Percentiles rank a stretch among this genome's conserved stretches.
These are phyloP conservation scores for Lenzites betulinus DNA, from an alignment of 768 basidiomycete species.

Conservation along the genomic window DNA sequence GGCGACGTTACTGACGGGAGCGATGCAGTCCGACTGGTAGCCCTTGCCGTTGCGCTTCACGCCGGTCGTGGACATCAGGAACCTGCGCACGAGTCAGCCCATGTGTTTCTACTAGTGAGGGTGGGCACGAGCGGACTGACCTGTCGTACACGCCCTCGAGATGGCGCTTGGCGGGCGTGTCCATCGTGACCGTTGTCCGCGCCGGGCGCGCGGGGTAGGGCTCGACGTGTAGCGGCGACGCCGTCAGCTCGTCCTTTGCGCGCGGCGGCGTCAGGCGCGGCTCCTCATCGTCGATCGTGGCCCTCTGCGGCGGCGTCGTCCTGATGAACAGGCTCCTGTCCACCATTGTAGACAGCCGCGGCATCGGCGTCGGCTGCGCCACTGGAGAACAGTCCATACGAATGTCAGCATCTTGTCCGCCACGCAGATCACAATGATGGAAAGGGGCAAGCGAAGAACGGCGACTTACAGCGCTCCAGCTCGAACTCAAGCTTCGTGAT, in stretches of 20 bases:
- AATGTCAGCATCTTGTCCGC: not conserved
- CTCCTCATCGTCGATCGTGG: conserved; percentile 56
- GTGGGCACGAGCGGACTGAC: conserved; percentile 13
- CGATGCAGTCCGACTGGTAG: conserved; percentile 70
- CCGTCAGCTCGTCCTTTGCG: conserved; percentile 52
- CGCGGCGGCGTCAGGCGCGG: conserved; percentile 53
- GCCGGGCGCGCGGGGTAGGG: conserved; percentile 57
- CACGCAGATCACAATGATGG: not conserved
- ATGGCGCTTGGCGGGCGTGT: conserved; percentile 56
- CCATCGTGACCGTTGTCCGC: conserved; percentile 39
- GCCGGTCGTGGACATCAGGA: conserved; percentile 79
- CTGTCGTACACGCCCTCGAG: conserved; percentile 80
- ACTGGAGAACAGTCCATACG: conserved; percentile 11
- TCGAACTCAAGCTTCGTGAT: conserved; percentile 66
- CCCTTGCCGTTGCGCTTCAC: conserved; percentile 81
- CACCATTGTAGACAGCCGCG: conserved; percentile 64
- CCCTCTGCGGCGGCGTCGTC: conserved; percentile 38
- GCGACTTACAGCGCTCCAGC: conserved; percentile 56
- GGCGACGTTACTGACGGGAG: conserved; percentile 41
- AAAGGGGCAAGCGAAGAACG: not conserved
- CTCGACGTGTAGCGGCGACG: conserved; percentile 64
- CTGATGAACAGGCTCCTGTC: conserved; percentile 72
- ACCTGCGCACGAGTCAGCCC: conserved; percentile 28
- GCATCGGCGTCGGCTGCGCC: conserved; percentile 30
- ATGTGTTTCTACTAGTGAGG: too few relatives aligned